phyloP scores from a whole-genome alignment of 2,329 filamentous ascomycete genomes.

The Sporothrix sp. region DNA sequence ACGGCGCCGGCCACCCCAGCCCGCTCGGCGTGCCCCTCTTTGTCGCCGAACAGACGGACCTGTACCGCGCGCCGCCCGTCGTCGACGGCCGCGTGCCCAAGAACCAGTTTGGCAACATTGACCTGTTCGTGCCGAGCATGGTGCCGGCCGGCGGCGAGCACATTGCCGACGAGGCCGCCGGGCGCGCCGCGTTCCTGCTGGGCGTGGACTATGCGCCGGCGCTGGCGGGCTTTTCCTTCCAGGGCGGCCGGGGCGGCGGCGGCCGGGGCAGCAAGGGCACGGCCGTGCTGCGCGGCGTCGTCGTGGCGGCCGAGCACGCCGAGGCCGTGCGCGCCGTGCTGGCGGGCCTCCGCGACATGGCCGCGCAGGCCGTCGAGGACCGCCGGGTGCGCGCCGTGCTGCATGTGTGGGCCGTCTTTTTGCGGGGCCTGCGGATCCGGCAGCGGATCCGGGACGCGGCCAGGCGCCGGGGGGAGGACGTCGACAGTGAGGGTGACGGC shows the following conservation, averaged over 20 bases:
- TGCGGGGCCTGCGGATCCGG: slow-evolving; percentile 67
- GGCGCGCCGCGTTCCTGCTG: slow-evolving; percentile 62
- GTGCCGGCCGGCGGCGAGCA: slow-evolving; percentile 73
- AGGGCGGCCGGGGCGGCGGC: too few species aligned
- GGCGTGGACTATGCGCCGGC: slow-evolving; percentile 83
- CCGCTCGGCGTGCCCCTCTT: slow-evolving; percentile 46
- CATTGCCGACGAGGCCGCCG: slow-evolving; percentile 49
- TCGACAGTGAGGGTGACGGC: slow-evolving; percentile 21
- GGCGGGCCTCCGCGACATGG: slow-evolving; percentile 55
- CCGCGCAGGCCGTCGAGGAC: slow-evolving; percentile 53
- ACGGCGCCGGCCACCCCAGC: slow-evolving; percentile 23
- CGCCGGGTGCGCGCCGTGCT: slow-evolving; percentile 52
- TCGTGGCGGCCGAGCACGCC: slow-evolving; percentile 61
- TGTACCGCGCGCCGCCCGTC: slow-evolving; percentile 69
- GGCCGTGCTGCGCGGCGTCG: slow-evolving; percentile 66
- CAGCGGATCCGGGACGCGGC: slow-evolving; percentile 59
- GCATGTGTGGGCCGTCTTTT: slow-evolving; percentile 63
- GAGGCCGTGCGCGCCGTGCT: slow-evolving; percentile 66
- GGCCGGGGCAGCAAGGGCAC: slow-evolving; percentile 79
- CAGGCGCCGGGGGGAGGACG: slow-evolving; percentile 35
- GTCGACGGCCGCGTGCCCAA: slow-evolving; percentile 68
- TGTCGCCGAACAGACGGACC: slow-evolving; percentile 54
- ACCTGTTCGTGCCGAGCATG: slow-evolving; percentile 89
- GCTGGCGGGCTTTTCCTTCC: slow-evolving; percentile 82
- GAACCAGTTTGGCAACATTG: slow-evolving; percentile 90